Base-by-base conservation (phyloP, 495 filamentous ascomycete species). In the Jackrogersella multiformis region DNA sequence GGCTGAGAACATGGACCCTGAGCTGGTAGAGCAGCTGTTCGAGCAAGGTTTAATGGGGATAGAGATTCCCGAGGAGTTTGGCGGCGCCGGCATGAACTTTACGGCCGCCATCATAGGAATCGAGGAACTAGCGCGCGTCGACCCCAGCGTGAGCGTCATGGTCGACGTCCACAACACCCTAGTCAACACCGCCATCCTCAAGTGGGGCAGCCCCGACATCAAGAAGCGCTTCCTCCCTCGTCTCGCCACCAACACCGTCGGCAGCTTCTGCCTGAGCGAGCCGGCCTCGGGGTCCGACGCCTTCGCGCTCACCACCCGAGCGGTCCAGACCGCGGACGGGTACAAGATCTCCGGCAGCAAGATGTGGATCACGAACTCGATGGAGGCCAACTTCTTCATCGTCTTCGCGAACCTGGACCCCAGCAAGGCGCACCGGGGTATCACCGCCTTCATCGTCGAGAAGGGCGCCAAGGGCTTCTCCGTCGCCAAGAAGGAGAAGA, bases 401-500 rank as follows among this genome's bases (percentile, higher is more conserved):
- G 95, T 98, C 26, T 99, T 99, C 71, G 95, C 95, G 74, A 98
- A 97, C 79, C 79, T 98, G 4, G 87, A 97, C 74, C 92, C 90
- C 2, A 88, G 85, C 77, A 89, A 92, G 75, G 93, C 91, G 10
- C 96, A 99, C 83, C 92, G 92, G 76, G 95, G 95, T 36, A 99
- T 99, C 78, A 94, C 93, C 1, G 94, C 94, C 41, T 98, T 99
- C 77, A 85, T 99, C 67, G 87, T 98, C 16, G 93, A 97, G 80
- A 97, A 96, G 80, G 88, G 81, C 69, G 91, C 87, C 49, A 88
- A 89, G 57, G 95, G 95, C 4, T 98, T 99, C 84, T 88, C 85
- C 15, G 94, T 99, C 75, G 92, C 95, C 16, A 99, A 99, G 86
- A 99, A 99, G 83, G 95, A 99, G 84, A 97, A 97, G 89, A 99